Conservation (phyloP, 192 early-diverging fungal genomes). For the Glomus cerebriforme region DNA sequence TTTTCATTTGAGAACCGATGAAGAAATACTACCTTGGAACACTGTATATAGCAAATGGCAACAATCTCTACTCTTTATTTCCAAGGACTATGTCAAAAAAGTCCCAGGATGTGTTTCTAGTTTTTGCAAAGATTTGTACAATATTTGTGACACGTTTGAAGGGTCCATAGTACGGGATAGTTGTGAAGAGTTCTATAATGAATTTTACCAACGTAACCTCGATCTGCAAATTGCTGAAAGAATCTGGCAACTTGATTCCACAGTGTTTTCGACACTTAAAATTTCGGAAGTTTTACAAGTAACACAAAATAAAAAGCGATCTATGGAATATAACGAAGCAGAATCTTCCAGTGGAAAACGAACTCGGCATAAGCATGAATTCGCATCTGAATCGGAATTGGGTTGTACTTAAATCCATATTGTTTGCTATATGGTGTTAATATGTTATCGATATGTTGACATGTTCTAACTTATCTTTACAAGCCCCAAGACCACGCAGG, state of each 20-base stretch:
- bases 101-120: neutral
- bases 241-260: neutral
- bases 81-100: neutral
- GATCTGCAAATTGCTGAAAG: neutral
- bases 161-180: neutral
- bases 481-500: neutral
- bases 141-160: constrained; percentile 13
- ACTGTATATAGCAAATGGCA: neutral
- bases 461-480: neutral
- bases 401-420: constrained; percentile 9
- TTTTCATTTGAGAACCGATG: constrained; percentile 12
- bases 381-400: neutral
- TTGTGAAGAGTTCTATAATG: constrained; percentile 2
- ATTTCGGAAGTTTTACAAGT: neutral
- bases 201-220: neutral
- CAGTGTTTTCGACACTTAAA: neutral
- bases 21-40: neutral
- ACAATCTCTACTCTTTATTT: neutral
- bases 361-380: neutral
- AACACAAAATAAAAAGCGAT: neutral
- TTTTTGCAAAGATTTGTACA: constrained; percentile 2
- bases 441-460: too few relatives aligned
- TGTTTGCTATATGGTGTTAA: too few relatives aligned
- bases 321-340: neutral
- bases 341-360: constrained; percentile 1